These are phyloP conservation scores for Silene noctiflora DNA, from an alignment of 179 eudicot genomes.

Conservation along the genomic window DNA sequence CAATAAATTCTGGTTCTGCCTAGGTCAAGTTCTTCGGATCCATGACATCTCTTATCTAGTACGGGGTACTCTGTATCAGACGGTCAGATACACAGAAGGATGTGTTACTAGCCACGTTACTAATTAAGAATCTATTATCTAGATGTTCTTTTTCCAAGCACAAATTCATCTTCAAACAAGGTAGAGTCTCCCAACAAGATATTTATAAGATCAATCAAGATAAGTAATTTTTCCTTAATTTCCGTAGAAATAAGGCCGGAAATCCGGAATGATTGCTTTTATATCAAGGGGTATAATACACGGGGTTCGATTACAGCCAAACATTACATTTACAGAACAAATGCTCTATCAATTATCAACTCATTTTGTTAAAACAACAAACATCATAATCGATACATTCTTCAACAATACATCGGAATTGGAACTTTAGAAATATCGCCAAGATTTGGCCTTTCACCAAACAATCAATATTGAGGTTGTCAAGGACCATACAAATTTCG, in stretches of 20 bases:
- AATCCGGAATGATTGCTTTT: neutral
- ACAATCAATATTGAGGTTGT: constrained; percentile 16
- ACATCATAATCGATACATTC: neutral
- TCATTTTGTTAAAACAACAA: neutral
- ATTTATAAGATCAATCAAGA: no score
- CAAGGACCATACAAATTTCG: constrained; percentile 7
- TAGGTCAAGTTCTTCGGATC: no score
- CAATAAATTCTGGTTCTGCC: no score
- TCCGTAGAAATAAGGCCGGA: neutral
- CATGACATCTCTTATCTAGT: no score
- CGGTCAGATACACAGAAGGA: no score
- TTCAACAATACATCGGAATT: constrained; percentile 3
- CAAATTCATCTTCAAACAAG: no score
- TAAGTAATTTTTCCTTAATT: no score
- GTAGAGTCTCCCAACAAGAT: no score
- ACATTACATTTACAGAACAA: constrained; percentile 6
- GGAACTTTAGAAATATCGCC: neutral
- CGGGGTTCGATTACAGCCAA: neutral
- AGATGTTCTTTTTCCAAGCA: no score
- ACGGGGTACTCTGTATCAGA: no score
- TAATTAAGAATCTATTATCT: no score
- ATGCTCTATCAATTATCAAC: constrained; percentile 1
- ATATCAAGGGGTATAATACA: neutral
- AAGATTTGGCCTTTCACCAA: constrained; percentile 15
- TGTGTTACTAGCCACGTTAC: no score